phyloP scores from a whole-genome alignment of 352 stramenopile species.

The Paralagenidium karlingii region DNA sequence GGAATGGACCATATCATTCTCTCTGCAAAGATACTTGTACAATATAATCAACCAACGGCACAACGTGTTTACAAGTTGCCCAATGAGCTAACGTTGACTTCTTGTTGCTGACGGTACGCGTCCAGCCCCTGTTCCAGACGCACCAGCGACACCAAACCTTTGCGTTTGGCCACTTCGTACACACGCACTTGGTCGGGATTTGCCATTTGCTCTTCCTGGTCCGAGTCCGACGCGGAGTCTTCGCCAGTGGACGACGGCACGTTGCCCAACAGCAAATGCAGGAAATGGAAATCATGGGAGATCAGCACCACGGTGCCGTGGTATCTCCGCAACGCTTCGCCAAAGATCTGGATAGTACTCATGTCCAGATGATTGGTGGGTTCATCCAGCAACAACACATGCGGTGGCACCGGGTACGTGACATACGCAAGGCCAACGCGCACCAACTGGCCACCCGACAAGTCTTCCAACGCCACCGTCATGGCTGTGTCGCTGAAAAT shows the following conservation, averaged over 20 bases:
- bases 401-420: constrained; percentile 93
- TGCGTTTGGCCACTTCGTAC: constrained; percentile 40
- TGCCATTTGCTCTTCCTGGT: constrained; percentile 5
- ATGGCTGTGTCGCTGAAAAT: constrained; percentile 95
- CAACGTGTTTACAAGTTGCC: too few species aligned
- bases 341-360: constrained; percentile 97
- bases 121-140: constrained; percentile 14
- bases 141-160: constrained; percentile 20
- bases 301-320: constrained; percentile 97
- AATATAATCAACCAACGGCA: too few species aligned
- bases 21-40: too few species aligned
- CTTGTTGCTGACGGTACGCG: constrained; percentile 27
- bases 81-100: too few species aligned
- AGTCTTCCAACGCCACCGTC: constrained; percentile 88
- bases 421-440: constrained; percentile 92
- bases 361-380: constrained; percentile 96
- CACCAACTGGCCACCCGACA: constrained; percentile 94
- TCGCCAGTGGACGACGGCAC: constrained; percentile 60
- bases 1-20: too few species aligned
- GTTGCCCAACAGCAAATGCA: constrained; percentile 98
- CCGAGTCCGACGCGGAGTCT: constrained; percentile 3
- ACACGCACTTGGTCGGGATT: constrained; percentile 12
- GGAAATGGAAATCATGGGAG: constrained; percentile 97
- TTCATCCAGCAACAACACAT: constrained; percentile 93
- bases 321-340: constrained; percentile 95